Evolutionary conservation across 148 eudicot species (phyloP), one percentile per base, ranked within the genome.

Genomic region (Polygonum aviculare): DNA sequence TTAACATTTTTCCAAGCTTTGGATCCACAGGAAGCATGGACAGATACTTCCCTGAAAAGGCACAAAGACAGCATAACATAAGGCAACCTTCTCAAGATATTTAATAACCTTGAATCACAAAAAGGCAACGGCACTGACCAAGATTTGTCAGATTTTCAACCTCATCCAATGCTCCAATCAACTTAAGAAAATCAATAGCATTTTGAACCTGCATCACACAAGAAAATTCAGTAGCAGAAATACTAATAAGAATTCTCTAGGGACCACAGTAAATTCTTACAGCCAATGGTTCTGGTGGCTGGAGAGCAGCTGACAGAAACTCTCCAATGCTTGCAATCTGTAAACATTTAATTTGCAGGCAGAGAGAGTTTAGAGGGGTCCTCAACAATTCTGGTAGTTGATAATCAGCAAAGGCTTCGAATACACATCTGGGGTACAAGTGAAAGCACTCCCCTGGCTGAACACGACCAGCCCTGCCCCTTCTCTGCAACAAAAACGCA

Each of bases 391-490:
- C 97, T 60, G 99, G 99, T 73, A 95, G 85, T 81, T 95, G 99
- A 74, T 90, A 91, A 71, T 95, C 99, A 31, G 96, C 81, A 86
- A 93, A 95, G 65, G 94, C 90, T 81, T 95, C 91, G 78, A 89
- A 90, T 8, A 95, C 99, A 78, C 97, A 95, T 88, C 88, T 89
- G 39, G 99, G 97, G 76, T 95, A 95, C 35, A 95, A 94, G 85
- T 95, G 99, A 74, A 85, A 95, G 82, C 99, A 95, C 82, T 88
- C 94, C 78, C 99, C 99, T 75, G 99, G 90, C 81, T 85, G 97
- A 76, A 95, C 97, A 86, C 99, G 99, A 48, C 99, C 99, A 80
- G 97, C 99, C 81, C 99, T 89, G 83, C 99, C 99, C 88, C 96
- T 89, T 88, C 99, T 90, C 99, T 95, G 75, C 57, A 79, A 65